Conservation (phyloP, 31 red algal genomes). For the Bonnemaisonia californica region DNA sequence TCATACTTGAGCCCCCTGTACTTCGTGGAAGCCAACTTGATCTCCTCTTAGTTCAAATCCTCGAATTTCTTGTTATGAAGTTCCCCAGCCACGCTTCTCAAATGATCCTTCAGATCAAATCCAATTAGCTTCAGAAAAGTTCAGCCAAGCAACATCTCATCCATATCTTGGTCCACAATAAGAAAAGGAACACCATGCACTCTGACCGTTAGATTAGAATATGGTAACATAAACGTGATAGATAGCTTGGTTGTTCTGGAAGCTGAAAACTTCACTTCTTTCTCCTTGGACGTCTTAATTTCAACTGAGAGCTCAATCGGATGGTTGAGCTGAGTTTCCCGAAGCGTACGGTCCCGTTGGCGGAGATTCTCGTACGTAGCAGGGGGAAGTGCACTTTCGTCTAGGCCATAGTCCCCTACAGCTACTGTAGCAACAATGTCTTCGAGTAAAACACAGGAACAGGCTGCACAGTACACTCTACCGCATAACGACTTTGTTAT, state of each 20-base stretch:
- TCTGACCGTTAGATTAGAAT: not conserved
- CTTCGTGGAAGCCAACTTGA: constrained; percentile 19
- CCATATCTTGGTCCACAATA: constrained; percentile 20
- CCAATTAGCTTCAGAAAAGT: constrained; percentile 16
- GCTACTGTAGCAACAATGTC: too few species aligned
- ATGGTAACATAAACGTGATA: not conserved
- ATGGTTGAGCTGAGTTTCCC: too few species aligned
- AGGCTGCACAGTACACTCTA: too few species aligned
- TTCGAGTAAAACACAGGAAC: too few species aligned
- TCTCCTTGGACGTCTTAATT: too few species aligned
- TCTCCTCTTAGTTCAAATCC: not conserved
- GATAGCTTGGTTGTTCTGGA: not conserved
- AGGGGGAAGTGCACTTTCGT: too few species aligned
- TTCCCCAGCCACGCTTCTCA: too few species aligned
- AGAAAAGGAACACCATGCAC: not conserved
- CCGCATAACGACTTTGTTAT: too few species aligned
- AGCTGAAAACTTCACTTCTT: not conserved
- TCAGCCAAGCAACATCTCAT: not conserved
- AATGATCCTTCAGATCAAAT: not conserved
- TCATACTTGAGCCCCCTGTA: constrained; percentile 7
- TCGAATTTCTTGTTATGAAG: not conserved
- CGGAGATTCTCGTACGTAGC: too few species aligned
- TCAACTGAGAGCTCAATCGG: too few species aligned
- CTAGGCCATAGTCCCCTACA: too few species aligned
- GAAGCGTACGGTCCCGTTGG: too few species aligned